Evolutionary conservation across 257 asterid species (phyloP), one percentile per base, ranked within the genome.

Genomic region (Solanum pinnatisectum): DNA sequence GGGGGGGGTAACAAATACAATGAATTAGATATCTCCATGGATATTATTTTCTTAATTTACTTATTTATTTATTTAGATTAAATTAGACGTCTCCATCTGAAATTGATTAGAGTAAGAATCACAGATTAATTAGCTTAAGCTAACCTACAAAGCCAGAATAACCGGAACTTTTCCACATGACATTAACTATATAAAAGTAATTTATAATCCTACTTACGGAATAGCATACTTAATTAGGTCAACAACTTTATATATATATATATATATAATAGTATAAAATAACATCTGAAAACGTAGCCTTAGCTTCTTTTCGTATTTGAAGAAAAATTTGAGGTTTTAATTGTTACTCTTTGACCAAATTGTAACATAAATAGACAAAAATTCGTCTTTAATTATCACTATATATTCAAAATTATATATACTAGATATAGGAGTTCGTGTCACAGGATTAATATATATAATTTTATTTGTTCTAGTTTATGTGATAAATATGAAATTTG

Each of bases 131-230:
- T 40, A n/a, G 84, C 63, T 42, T 14, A 78, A 78, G 60, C 13
- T 78, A 78, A 78, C 87, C 89, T 90, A 90, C 93, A 89, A 89
- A 91, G 89, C 92, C 94, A 83, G 56, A 85, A 92, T 90, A 89
- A 16, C 87, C 83, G 93, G 92, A 79, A 87, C 67, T 78, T 86
- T 87, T 60, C 73, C 93, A 90, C 94, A 91, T 93, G 94, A 90
- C 89, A 87, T 89, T 76, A 83, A 83, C 83, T 67, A 86, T 82
- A 90, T 87, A 71, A 42, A 77, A 78, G 12, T 78, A 78, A 40
- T 78, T 78, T 42, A 78, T 40, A 40, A 42, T 78, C 65, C 32
- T 78, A 78, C 37, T 78, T 78, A 44, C 37, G 84, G 83, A 78
- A 78, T n/a, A 25, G 15, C 37, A 42, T 25, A 25, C 42, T 44